These are phyloP conservation scores for Yarrowia alimentaria DNA, from an alignment of 805 yeast genomes.

Conservation along the genomic window DNA sequence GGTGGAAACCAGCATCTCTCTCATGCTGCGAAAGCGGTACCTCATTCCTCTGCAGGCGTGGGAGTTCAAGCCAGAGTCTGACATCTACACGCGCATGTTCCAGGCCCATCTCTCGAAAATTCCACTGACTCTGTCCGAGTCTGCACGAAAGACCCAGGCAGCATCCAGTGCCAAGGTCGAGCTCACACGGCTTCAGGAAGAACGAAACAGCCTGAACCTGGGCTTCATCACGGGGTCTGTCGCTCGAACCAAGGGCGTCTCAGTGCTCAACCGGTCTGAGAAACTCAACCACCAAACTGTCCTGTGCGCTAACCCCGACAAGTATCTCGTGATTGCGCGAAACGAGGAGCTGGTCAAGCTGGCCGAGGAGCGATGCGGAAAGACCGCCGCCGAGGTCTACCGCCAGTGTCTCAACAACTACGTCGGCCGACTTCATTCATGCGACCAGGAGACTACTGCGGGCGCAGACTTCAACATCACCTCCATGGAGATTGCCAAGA, in stretches of 20 bases:
- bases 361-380: slow-evolving; percentile 68
- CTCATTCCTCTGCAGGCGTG: slow-evolving; percentile 47
- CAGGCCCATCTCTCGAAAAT: slow-evolving; percentile 31
- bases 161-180: slow-evolving; percentile 51
- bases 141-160: slow-evolving; percentile 59
- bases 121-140: slow-evolving; percentile 46
- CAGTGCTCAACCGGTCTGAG: slow-evolving; percentile 10
- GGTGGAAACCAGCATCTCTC: slow-evolving; percentile 41
- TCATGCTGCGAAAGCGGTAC: slow-evolving; percentile 51
- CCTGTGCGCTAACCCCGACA: slow-evolving; percentile 60
- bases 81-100: slow-evolving; percentile 34
- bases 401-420: slow-evolving; percentile 53
- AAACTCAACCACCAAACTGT: slow-evolving; percentile 37
- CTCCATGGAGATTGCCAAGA: slow-evolving; percentile 41
- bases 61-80: slow-evolving; percentile 41
- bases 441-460: slow-evolving; percentile 37
- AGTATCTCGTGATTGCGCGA: slow-evolving; percentile 68
- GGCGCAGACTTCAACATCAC: slow-evolving; percentile 38
- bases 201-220: slow-evolving; percentile 31
- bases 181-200: slow-evolving; percentile 28
- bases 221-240: slow-evolving; percentile 30
- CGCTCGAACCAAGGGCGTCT: slow-evolving; percentile 1
- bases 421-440: slow-evolving; percentile 49
- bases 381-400: slow-evolving; percentile 63
- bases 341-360: slow-evolving; percentile 60